phyloP scores from a whole-genome alignment of 768 basidiomycete genomes.

The Tubosaeta sp. region DNA sequence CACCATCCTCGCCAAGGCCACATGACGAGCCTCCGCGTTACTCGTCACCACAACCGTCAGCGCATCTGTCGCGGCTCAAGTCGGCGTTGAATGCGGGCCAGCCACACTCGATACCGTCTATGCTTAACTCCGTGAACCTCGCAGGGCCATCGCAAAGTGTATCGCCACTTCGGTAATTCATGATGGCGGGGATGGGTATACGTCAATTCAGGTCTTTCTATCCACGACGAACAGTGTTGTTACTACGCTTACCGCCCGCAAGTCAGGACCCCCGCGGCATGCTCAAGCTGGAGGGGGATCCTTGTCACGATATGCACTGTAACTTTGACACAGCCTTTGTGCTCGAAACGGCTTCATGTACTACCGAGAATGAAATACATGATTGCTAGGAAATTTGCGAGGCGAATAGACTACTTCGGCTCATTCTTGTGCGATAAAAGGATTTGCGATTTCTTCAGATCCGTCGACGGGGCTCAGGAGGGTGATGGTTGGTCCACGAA shows the following conservation, averaged over 20 bases:
- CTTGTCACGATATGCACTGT: slow-evolving; percentile 12
- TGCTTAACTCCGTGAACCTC: slow-evolving; percentile 15
- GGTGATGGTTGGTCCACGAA: slow-evolving; percentile 92
- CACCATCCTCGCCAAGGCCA: slow-evolving; percentile 39
- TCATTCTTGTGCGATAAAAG: slow-evolving; percentile 71
- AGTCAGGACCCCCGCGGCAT: neutral
- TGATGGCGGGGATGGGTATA: neutral
- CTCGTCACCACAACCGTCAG: slow-evolving; percentile 16
- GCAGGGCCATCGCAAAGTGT: slow-evolving; percentile 18
- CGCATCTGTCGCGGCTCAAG: slow-evolving; percentile 15
- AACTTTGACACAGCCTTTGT: slow-evolving; percentile 7
- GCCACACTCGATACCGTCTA: slow-evolving; percentile 10
- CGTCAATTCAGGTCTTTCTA: neutral
- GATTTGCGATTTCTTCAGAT: slow-evolving; percentile 90
- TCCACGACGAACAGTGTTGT: neutral
- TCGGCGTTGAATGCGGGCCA: slow-evolving; percentile 9
- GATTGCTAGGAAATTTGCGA: neutral
- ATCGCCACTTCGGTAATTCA: slow-evolving; percentile 23
- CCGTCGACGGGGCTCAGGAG: slow-evolving; percentile 94
- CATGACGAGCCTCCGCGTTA: slow-evolving; percentile 17
- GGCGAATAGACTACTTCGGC: neutral
- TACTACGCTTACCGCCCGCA: neutral
- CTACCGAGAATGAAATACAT: slow-evolving; percentile 11
- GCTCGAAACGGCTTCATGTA: slow-evolving; percentile 16
- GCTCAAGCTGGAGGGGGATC: neutral